phyloP scores from a whole-genome alignment of 2,329 filamentous ascomycete genomes.

The Venturia oleaginea region DNA sequence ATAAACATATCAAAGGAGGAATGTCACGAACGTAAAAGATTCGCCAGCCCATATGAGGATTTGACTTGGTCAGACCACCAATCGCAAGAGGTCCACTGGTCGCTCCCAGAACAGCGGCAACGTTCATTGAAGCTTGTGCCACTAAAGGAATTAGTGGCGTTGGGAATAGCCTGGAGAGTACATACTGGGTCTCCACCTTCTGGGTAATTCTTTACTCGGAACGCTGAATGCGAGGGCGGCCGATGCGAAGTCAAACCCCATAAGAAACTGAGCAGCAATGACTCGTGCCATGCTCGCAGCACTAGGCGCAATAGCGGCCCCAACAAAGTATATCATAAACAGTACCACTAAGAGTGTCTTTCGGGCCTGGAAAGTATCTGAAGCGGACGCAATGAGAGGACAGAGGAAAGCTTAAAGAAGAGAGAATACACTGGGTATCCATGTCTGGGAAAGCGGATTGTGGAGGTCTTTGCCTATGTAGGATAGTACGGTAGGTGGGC shows the following conservation, averaged over 20 bases:
- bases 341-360: not conserved
- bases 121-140: conserved; percentile 2
- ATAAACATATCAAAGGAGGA: not conserved
- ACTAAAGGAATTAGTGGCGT: not conserved
- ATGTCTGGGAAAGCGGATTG: not conserved
- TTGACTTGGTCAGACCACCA: not conserved
- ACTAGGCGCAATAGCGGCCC: conserved; percentile 2
- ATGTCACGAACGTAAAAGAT: not conserved
- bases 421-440: not conserved
- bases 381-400: not conserved
- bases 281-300: not conserved
- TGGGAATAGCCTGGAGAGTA: not conserved
- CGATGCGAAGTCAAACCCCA: conserved; percentile 1
- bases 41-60: not conserved
- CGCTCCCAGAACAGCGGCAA: not conserved
- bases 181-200: conserved; percentile 7
- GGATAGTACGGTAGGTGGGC: conserved; percentile 9
- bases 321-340: not conserved
- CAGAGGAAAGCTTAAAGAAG: not conserved
- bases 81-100: not conserved
- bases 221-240: not conserved
- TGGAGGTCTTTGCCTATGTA: conserved; percentile 2
- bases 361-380: conserved; percentile 8
- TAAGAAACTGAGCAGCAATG: not conserved
- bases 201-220: not conserved